Conservation (phyloP, 495 filamentous ascomycete species). For the Penicillium herquei region DNA sequence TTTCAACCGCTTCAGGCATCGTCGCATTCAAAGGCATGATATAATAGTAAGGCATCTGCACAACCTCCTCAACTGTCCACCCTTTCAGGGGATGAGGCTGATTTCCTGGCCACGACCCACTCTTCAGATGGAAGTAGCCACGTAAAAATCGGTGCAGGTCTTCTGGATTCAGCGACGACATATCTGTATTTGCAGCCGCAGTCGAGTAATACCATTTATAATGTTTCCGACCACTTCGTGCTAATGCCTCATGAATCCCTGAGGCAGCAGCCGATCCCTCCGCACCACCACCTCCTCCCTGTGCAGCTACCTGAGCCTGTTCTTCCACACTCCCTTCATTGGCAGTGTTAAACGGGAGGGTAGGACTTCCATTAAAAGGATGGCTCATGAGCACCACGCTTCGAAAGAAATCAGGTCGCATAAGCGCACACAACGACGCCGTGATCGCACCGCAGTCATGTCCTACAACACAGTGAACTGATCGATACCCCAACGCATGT, state of each 20-base stretch:
- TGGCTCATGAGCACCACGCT: slow-evolving; percentile 54
- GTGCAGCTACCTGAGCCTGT: slow-evolving; percentile 10
- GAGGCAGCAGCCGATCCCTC: slow-evolving; percentile 30
- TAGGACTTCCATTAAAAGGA: slow-evolving; percentile 52
- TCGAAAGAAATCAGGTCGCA: slow-evolving; percentile 63
- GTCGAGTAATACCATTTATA: slow-evolving; percentile 72
- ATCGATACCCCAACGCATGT: slow-evolving; percentile 55
- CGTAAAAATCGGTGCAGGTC: slow-evolving; percentile 59
- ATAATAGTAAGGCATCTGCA: slow-evolving; percentile 64
- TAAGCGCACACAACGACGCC: slow-evolving; percentile 58
- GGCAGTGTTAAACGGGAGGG: slow-evolving; percentile 51
- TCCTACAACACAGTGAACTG: slow-evolving; percentile 60
- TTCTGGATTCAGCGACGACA: slow-evolving; percentile 47
- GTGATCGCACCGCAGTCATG: slow-evolving; percentile 66
- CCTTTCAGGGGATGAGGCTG: slow-evolving; percentile 47
- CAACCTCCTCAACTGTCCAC: slow-evolving; percentile 56
- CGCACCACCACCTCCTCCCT: slow-evolving; percentile 16
- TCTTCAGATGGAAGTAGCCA: slow-evolving; percentile 69
- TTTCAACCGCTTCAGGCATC: slow-evolving; percentile 56
- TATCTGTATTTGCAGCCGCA: slow-evolving; percentile 52
- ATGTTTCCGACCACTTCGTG: slow-evolving; percentile 55
- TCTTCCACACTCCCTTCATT: slow-evolving; percentile 22
- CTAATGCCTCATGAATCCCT: slow-evolving; percentile 53
- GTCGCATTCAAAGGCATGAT: slow-evolving; percentile 58
- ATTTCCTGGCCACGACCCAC: slow-evolving; percentile 57